Evolutionary conservation across 2,329 filamentous ascomycete genomes (phyloP), one percentile per base, ranked within the genome.

Genomic region (Aspergillus sclerotialis): DNA sequence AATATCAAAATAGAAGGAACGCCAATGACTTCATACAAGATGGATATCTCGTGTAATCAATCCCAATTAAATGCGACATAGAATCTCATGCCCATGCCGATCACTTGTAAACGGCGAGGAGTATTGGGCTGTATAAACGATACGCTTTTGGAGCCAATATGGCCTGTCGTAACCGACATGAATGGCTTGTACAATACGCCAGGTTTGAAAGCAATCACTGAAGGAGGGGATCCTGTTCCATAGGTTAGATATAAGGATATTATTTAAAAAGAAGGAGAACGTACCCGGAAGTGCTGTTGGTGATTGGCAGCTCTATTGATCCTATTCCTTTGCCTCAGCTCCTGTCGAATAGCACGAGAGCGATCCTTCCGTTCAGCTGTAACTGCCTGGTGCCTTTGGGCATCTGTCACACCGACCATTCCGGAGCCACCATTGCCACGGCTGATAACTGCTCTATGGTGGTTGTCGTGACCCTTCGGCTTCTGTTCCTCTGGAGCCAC

Each of bases 401-500:
- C 69, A n/a, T 82, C 81, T 5, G 76, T 79, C 5, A 86, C 84
- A 28, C 86, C 84, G 29, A 80, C 55, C 82, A 94, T 84, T 28
- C 87, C 87, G 18, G 74, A 56, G 18, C 77, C 82, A n/a, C 80
- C 82, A 43, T 87, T 80, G 13, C 78, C 80, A 41, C 87, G 78
- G 33, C 72, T 78, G 28, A 81, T 68, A 14, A 84, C 56, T 12
- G 75, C 72, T 28, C 75, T 69, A 40, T 72, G 69, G 39, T 53
- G 49, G 32, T 57, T 58, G 10, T 23, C 19, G 33, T 59, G 58
- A 5, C 49, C 50, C 27, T 59, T 50, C 16, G 50, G 42, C 33
- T 47, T 61, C 14, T 68, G 63, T 24, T 69, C 64, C 13, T 70
- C 63, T 5, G 65, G 68, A 32, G 72, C 69, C 14, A 68, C 67